Conservation (phyloP, 1,284 basidiomycete genomes). For the Xerocomus cyaneibrunnescens region DNA sequence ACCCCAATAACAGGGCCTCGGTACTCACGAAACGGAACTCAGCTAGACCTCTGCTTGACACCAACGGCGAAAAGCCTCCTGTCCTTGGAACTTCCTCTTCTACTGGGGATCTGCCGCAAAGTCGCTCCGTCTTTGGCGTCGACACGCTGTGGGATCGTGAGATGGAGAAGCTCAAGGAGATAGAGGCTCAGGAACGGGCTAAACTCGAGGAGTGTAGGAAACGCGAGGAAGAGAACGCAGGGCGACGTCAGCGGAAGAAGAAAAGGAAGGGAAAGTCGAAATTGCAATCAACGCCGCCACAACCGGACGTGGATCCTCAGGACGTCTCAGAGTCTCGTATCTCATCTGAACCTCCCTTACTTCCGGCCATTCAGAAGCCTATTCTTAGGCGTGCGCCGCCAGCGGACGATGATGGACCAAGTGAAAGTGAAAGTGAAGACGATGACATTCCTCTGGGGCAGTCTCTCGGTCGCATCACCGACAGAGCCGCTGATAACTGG, state of each 20-base stretch:
- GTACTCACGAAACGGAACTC: constrained; percentile 46
- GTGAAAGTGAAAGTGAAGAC: constrained; percentile 53
- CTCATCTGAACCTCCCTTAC: constrained; percentile 50
- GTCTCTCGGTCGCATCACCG: constrained; percentile 26
- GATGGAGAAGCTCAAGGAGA: constrained; percentile 68
- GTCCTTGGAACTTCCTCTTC: constrained; percentile 34
- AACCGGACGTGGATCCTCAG: constrained; percentile 10
- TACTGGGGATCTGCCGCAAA: constrained; percentile 36
- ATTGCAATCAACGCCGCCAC: constrained; percentile 29
- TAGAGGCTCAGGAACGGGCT: constrained; percentile 60
- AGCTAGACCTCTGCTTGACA: constrained; percentile 58
- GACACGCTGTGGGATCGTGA: constrained; percentile 82
- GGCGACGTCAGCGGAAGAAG: constrained; percentile 39
- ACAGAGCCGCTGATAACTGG: constrained; percentile 47
- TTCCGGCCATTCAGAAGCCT: constrained; percentile 55
- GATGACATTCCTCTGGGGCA: constrained; percentile 35
- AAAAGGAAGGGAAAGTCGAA: constrained; percentile 45
- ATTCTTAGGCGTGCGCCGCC: constrained; percentile 46
- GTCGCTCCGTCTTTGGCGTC: constrained; percentile 77
- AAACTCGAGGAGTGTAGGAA: constrained; percentile 50
- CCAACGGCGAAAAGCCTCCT: constrained; percentile 41
- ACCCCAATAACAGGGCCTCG: constrained; percentile 27
- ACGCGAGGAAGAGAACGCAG: constrained; percentile 46
- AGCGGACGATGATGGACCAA: constrained; percentile 47
- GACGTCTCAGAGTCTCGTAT: constrained; percentile 30